Base-by-base conservation (phyloP, 768 basidiomycete species). In the Rossbeevera mucosa region DNA sequence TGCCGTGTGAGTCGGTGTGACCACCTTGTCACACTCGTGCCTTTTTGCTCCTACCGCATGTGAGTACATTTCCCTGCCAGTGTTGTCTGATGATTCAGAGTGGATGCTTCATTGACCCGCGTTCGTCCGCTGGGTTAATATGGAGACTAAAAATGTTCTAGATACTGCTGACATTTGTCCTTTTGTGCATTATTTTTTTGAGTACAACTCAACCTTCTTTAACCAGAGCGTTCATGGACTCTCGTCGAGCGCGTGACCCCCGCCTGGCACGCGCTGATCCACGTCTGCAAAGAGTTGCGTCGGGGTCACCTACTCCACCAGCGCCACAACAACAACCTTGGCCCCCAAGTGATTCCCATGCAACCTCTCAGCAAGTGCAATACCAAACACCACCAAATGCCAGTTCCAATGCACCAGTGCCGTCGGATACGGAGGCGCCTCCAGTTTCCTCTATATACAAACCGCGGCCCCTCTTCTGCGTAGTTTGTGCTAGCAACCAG, bases 401-500 rank as follows among this genome's bases (percentile, higher is more conserved):
- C 28, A 38, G 29, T 54, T 41, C 51, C 42, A 51, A 42, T 31
- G 22, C 22, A 6, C 42, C 50, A 22, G 9, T 9, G 33, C 36
- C 45, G 18, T 44, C 36, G 14, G 49, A 18, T 11, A 31, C 29
- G 9, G 66, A 59, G 24, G 21, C 28, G 13, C 38, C 64, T 38
- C 30, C 56, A 47, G 21, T 38, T 12, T 38, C 38, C 13, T 33
- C 68, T 30, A 52, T 58, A 22, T 85, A 84, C 61, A 91, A 82
- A 69, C 72, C 77, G 11, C 76, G 89, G 11, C 92, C 91, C 2
- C 66, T 96, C 43, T 98, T 98, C 73, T 98, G 96, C 65, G 91
- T 99, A 8, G 96, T 98, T 28, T 99, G 96, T 66, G 95, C 96
- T n/a, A 97, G 93, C 65, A 99, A 99, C 65, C 92, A 98, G 76